Percentiles rank a stretch among this genome's conserved stretches.
phyloP scores from a whole-genome alignment of 768 basidiomycete species.

The Kwoniella sp. region DNA sequence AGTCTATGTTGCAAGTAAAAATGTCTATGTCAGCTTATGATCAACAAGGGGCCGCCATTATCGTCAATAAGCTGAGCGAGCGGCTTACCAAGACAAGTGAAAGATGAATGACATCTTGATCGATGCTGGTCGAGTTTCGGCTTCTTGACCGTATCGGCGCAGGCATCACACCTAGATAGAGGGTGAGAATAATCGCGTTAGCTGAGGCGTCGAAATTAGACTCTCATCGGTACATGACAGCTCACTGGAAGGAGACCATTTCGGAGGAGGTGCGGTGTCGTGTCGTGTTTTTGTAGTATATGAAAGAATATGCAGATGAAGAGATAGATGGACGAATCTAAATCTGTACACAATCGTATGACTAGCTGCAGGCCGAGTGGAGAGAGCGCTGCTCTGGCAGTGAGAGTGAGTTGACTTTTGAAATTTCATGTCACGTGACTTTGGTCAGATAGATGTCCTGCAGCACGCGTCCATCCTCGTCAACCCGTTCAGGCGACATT shows the following conservation, averaged over 20 bases:
- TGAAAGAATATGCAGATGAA: no score
- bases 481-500: neutral
- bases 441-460: neutral
- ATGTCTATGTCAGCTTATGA: no score
- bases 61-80: no score
- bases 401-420: conserved; percentile 1
- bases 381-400: no score
- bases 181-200: neutral
- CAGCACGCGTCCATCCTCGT: conserved; percentile 8
- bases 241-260: conserved; percentile 71
- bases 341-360: neutral
- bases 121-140: conserved; percentile 84
- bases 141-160: conserved; percentile 86
- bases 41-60: no score
- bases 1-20: no score
- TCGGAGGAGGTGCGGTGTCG: conserved; percentile 7
- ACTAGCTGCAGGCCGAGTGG: neutral
- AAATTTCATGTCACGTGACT: conserved; percentile 17
- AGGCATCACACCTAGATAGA: conserved; percentile 70
- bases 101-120: conserved; percentile 48
- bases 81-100: conserved; percentile 56
- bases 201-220: neutral
- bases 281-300: no score
- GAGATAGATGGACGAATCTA: neutral
- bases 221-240: conserved; percentile 8